Evolutionary conservation across 2,329 filamentous ascomycete genomes (phyloP), one percentile per base, ranked within the genome.

Genomic region (Chaetomium globosum): DNA sequence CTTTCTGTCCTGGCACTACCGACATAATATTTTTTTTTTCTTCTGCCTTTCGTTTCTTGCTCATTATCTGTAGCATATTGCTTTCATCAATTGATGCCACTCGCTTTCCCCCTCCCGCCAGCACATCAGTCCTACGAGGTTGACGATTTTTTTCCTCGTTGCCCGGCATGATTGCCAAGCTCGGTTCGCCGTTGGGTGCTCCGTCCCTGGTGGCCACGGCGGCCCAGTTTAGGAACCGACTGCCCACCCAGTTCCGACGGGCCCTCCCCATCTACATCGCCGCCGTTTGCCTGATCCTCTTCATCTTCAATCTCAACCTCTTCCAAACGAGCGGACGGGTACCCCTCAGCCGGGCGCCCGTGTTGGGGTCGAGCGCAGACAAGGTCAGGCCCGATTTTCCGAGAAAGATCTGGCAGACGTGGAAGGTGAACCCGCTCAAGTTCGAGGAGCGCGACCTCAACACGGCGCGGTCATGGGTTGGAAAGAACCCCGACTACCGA

Each of bases 391-490:
- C 33, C 46, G 71, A 73, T 26, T 91, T 87, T 71, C 89, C 83
- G 6, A 81, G 82, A 63, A 92, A 91, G 76, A 89, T 92, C 69
- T 92, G 89, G 89, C 89, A 92, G 75, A 89, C 86, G 0, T 92
- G 89, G 89, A 92, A 91, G 74, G 83, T 88, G 31, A 83, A 88
- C 67, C 86, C 89, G 2, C 78, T 90, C 39, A 80, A 80, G 2
- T 90, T 91, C 72, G 88, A 89, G 68, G 82, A 87, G 71, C 81
- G 85, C 60, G 87, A 91, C 71, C 78, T 84, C 36, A 77, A 81
- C 28, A 80, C 81, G 0, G 88, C 89, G 10, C 82, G 82, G 69
- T 87, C 87, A 1, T 92, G 89, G 89, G 80, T 84, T 0, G 75
- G 78, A 26, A 89, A 87, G 76, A 91, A 91, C 70, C 88, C 87